phyloP scores from a whole-genome alignment of 2,329 filamentous ascomycete species.

The Apiospora marii region DNA sequence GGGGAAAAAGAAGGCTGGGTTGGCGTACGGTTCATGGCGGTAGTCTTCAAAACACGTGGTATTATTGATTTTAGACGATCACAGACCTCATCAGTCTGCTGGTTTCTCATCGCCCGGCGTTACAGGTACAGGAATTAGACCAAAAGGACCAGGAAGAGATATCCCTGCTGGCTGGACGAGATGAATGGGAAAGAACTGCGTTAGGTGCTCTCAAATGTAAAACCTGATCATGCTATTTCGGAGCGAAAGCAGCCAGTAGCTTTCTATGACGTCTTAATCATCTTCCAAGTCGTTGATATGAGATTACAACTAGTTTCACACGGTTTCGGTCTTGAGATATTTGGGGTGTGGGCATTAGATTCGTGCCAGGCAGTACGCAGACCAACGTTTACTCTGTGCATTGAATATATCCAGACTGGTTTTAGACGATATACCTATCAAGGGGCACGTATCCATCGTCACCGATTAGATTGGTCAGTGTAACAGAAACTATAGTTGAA shows the following conservation, averaged over 20 bases:
- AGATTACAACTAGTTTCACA: no score
- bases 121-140: conserved; percentile 17
- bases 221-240: no score
- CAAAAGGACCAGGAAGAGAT: conserved; percentile 12
- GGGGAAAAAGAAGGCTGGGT: neutral
- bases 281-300: no score
- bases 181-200: neutral
- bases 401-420: neutral
- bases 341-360: neutral
- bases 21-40: neutral
- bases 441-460: no score
- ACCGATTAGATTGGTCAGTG: neutral
- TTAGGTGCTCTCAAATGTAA: neutral
- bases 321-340: no score
- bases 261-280: no score
- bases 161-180: conserved; percentile 9
- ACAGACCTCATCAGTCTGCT: neutral
- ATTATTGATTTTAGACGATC: conserved; percentile 17
- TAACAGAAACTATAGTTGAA: neutral
- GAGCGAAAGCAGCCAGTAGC: no score
- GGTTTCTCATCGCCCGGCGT: conserved; percentile 17
- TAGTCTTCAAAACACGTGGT: neutral
- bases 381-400: neutral
- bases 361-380: neutral
- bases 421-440: neutral